phyloP scores from a whole-genome alignment of 495 filamentous ascomycete species.

The Thermothielavioides terrestris region DNA sequence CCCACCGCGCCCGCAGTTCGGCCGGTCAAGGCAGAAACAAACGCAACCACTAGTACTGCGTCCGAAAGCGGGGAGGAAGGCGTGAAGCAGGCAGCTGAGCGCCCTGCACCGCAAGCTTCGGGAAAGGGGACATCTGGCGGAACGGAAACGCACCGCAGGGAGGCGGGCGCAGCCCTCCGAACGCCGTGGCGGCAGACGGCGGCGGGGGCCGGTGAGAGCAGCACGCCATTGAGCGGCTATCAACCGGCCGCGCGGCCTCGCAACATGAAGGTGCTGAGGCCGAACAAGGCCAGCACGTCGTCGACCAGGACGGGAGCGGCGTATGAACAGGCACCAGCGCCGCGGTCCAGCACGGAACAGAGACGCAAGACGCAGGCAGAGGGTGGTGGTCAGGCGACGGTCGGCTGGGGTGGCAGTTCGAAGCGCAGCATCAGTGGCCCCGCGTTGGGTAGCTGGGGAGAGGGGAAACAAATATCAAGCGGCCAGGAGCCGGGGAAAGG shows the following conservation, averaged over 20 bases:
- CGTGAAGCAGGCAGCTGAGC: constrained; percentile 25
- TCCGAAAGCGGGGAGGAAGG: constrained; percentile 35
- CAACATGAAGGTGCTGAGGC: constrained; percentile 72
- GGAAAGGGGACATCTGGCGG: constrained; percentile 26
- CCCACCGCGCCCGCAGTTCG: constrained; percentile 27
- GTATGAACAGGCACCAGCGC: constrained; percentile 35
- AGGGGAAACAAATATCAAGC: not conserved
- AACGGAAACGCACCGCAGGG: constrained; percentile 32
- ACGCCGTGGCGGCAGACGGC: constrained; percentile 60
- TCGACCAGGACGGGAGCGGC: constrained; percentile 37
- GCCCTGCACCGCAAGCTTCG: constrained; percentile 13
- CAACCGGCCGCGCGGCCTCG: constrained; percentile 49
- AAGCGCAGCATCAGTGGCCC: constrained; percentile 27
- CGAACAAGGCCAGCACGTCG: constrained; percentile 46
- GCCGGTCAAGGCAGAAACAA: constrained; percentile 27
- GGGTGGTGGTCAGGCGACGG: constrained; percentile 18
- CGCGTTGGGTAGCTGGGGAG: constrained; percentile 5
- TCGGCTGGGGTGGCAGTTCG: constrained; percentile 30
- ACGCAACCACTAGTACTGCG: constrained; percentile 25
- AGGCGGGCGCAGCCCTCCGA: constrained; percentile 49
- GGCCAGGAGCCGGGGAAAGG: constrained; percentile 21
- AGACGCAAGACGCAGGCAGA: constrained; percentile 33
- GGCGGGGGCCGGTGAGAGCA: constrained; percentile 38
- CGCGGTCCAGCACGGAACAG: constrained; percentile 29
- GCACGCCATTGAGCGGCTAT: constrained; percentile 46